A percentile compares a stretch with the other conserved stretches of the same genome.
Evolutionary conservation across 2,329 filamentous ascomycete genomes (phyloP).

Genomic region (Aurifilum marmelostoma): DNA sequence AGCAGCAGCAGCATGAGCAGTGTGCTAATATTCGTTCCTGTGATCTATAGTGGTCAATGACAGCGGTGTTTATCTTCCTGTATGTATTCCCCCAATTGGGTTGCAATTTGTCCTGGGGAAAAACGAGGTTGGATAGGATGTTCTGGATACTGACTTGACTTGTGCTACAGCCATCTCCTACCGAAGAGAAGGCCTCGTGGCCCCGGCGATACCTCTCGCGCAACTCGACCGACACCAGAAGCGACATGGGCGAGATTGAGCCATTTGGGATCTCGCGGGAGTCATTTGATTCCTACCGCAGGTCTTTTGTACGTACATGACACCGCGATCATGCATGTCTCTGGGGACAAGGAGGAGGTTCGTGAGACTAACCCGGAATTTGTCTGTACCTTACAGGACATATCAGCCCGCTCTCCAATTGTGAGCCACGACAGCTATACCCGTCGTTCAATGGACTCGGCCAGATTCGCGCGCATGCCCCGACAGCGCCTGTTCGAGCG

Average conservation of each 20-base stretch:
- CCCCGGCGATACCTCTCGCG: conserved; percentile 58
- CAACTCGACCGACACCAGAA: conserved; percentile 57
- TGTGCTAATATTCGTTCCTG: conserved; percentile 7
- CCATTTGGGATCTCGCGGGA: conserved; percentile 94
- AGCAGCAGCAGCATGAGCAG: too few species aligned
- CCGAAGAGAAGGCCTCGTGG: conserved; percentile 77
- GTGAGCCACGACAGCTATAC: conserved; percentile 58
- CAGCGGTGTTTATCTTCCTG: conserved; percentile 91
- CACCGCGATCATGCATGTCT: neutral
- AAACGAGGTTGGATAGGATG: neutral
- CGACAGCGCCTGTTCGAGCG: conserved; percentile 62
- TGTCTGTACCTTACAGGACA: conserved; percentile 66
- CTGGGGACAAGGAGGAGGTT: neutral
- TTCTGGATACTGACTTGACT: conserved; percentile 9
- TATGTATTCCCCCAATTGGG: conserved; percentile 48
- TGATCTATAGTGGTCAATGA: conserved; percentile 80
- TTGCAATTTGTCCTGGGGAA: neutral
- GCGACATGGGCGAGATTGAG: conserved; percentile 78
- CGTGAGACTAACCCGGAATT: neutral
- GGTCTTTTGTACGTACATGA: conserved; percentile 79
- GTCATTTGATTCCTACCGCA: conserved; percentile 94
- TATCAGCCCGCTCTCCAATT: conserved; percentile 83
- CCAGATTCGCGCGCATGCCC: conserved; percentile 64
- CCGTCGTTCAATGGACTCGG: conserved; percentile 81
- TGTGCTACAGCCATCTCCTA: conserved; percentile 73